phyloP scores from a whole-genome alignment of 2,329 filamentous ascomycete species.

The Purpureocillium lavendulum region DNA sequence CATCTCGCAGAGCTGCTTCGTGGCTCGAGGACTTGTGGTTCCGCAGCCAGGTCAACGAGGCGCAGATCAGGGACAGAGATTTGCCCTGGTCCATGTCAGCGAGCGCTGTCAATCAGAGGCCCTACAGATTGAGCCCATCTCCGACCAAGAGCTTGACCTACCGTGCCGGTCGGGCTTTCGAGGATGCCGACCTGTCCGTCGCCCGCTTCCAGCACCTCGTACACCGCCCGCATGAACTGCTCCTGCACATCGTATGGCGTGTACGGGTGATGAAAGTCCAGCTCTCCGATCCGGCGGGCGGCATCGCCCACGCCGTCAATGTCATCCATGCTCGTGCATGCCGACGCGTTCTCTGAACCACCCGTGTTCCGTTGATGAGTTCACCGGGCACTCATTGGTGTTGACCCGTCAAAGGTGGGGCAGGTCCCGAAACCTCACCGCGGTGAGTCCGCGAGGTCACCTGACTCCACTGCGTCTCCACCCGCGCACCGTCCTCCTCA shows the following conservation, averaged over 20 bases:
- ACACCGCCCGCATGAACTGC: constrained; percentile 79
- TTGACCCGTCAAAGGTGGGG: constrained; percentile 6
- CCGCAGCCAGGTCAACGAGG: constrained; percentile 83
- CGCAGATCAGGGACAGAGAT: constrained; percentile 85
- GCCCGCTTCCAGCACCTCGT: constrained; percentile 62
- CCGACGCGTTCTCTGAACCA: too few relatives aligned
- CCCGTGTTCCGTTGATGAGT: not conserved
- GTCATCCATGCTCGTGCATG: constrained; percentile 1
- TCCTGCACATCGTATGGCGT: constrained; percentile 81
- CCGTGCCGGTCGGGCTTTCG: constrained; percentile 83
- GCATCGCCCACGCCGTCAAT: constrained; percentile 9
- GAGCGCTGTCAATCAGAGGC: not conserved
- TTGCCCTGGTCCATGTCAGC: constrained; percentile 54
- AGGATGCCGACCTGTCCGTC: constrained; percentile 77
- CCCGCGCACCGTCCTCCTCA: not conserved
- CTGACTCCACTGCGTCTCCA: constrained; percentile 14
- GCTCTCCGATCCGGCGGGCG: constrained; percentile 16
- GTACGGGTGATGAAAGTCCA: constrained; percentile 79
- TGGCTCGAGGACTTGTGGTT: constrained; percentile 60
- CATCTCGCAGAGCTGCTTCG: constrained; percentile 41
- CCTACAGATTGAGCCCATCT: not conserved
- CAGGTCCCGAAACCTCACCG: constrained; percentile 11
- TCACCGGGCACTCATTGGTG: constrained; percentile 3
- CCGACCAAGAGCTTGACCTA: constrained; percentile 20
- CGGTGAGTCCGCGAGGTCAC: constrained; percentile 18